Base-by-base conservation (phyloP, 495 filamentous ascomycete species). In the Aspergillus funiculosus region DNA sequence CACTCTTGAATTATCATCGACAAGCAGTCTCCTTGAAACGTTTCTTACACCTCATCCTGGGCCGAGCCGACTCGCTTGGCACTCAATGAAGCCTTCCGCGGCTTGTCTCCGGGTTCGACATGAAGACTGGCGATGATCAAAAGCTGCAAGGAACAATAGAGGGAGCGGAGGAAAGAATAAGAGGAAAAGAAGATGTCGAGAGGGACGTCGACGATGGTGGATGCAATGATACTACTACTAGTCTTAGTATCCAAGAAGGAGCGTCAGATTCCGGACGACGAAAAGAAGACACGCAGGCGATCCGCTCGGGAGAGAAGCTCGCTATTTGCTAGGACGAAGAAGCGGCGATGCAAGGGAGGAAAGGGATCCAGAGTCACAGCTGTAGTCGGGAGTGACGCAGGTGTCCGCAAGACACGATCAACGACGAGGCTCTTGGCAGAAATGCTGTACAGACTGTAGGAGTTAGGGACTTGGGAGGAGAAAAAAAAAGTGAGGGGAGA, bases 31-130 rank as follows among this genome's bases (percentile, higher is more conserved):
- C 59, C 60, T 71, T 72, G 56, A 65, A 68, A 24, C 68, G 68
- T 69, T 72, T 73, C 60, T 68, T 67, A 69, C 67, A 71, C 69
- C 67, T 63, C 69, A 73, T 73, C 60, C 67, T 73, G 68, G 55
- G 53, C 56, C 56, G 48, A 57, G 43, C 54, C 58, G 49, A 39
- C 39, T 52, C 51, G 41, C 24, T 49, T 39, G 47, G 47, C 36
- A 39, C 53, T 53, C 48, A 57, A 38, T 48, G 43, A 55, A 43
- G 46, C 47, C 50, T 45, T 50, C 52, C 57, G 54, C 57, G 46
- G 32, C 47, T 56, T 27, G 47, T 56, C 50, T 50, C 50, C 26
- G 52, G 52, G 43, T 22, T 56, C 57, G 57, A 56, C 57, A 59
- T 59, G 40, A 59, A 59, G 44, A 53, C 50, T 43, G 46, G 22